Conservation (phyloP, 1,139 yeast genomes). For the Lodderomyces elongisporus region DNA sequence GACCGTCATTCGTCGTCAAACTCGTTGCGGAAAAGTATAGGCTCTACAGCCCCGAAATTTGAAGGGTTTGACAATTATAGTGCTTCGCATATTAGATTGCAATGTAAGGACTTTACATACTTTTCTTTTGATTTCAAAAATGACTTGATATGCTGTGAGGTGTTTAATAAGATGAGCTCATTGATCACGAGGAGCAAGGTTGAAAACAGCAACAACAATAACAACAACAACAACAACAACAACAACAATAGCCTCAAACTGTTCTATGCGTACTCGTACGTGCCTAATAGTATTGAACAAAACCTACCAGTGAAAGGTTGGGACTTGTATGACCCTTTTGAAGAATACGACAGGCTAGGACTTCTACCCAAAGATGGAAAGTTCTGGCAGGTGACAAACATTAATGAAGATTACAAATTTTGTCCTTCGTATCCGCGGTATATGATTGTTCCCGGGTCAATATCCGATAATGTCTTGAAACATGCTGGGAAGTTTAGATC, state of each 20-base stretch:
- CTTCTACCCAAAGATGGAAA: slow-evolving; percentile 17
- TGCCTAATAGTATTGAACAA: slow-evolving; percentile 55
- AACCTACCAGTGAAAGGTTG: slow-evolving; percentile 62
- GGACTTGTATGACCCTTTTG: slow-evolving; percentile 57
- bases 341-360: slow-evolving; percentile 68
- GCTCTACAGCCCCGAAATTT: not conserved
- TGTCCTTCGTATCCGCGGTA: slow-evolving; percentile 72
- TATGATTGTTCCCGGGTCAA: slow-evolving; percentile 64
- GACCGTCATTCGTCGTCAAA: slow-evolving; percentile 3
- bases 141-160: slow-evolving; percentile 61
- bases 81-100: slow-evolving; percentile 56
- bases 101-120: slow-evolving; percentile 85
- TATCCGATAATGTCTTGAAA: slow-evolving; percentile 75
- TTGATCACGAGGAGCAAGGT: slow-evolving; percentile 44
- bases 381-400: slow-evolving; percentile 65
- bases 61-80: slow-evolving; percentile 38
- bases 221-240: too few relatives aligned
- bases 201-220: too few relatives aligned
- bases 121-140: slow-evolving; percentile 69
- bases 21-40: not conserved
- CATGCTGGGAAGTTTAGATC: slow-evolving; percentile 87
- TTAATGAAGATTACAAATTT: slow-evolving; percentile 63
- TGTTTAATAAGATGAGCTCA: slow-evolving; percentile 63
- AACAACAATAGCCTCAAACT: slow-evolving; percentile 41
- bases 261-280: slow-evolving; percentile 46